Base-by-base conservation (phyloP, 1,284 basidiomycete genomes). In the Mycena citricolor region DNA sequence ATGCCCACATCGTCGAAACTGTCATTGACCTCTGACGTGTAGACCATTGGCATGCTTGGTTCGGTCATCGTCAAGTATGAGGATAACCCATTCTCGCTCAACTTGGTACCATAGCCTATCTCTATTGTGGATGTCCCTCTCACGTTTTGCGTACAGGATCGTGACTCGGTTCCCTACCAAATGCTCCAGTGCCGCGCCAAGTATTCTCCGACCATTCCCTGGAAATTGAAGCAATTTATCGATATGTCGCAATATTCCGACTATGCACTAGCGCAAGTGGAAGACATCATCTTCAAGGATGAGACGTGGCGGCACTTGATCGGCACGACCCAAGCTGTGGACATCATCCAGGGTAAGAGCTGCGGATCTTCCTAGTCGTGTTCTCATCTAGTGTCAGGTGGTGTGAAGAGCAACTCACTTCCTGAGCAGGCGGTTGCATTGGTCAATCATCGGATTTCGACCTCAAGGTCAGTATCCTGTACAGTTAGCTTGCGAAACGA, bases 291-390 rank as follows among this genome's bases (percentile, higher is more conserved):
- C 16, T 49, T 65, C 22, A 30, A 48, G 6, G 54, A 62, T 17
- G 53, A 54, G 11, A 2, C 32, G 8, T 51, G 57, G 34, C 55
- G 57, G n/a, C 62, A 64, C 19, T 49, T 70, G 23, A 53, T 78
- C n/a, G 61, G 65, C 17, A 82, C 79, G 4, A 80, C 80, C 0
- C 79, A 82, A 56, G 81, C 87, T 2, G 71, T 81, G 28, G 83
- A 86, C 56, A 60, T 87, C 6, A 72, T 87, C 30, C 57, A 67
- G 6, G 45, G 49, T 51, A 26, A 26, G 19, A 24, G 35, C 36
- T 25, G 23, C 11, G 52, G 69, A 24, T 53, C 56, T 17, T 71
- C 69, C 4, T 67, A 68, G 0, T 70, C 72, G 50, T 70, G 71
- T 3, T 57, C 65, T 21, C 68, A 72, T 47, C 49, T 82, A 8